These are phyloP conservation scores for Colletotrichum sp. DNA, from an alignment of 2,329 filamentous ascomycete genomes.

Conservation along the genomic window DNA sequence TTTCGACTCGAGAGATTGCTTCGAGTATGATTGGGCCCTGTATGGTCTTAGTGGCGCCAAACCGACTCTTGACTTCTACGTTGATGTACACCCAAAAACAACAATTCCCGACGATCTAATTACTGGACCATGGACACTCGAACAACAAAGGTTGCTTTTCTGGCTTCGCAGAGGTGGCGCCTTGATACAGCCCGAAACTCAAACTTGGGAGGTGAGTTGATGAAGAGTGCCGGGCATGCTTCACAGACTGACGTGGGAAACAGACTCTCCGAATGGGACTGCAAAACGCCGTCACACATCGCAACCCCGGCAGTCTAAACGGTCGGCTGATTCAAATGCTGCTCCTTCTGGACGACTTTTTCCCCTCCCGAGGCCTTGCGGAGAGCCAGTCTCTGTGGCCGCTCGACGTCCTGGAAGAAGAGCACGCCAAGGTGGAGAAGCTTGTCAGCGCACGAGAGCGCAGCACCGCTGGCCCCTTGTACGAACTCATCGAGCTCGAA, in stretches of 20 bases:
- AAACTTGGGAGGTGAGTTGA: slow-evolving; percentile 43
- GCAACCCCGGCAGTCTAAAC: slow-evolving; percentile 4
- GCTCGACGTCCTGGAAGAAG: slow-evolving; percentile 6
- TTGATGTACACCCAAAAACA: slow-evolving; percentile 43
- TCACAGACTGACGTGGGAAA: background rate
- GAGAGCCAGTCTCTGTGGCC: slow-evolving; percentile 4
- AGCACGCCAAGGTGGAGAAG: slow-evolving; percentile 4
- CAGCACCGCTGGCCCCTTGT: background rate
- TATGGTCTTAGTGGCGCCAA: slow-evolving; percentile 7
- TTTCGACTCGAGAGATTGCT: slow-evolving; percentile 39
- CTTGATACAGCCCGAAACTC: slow-evolving; percentile 29
- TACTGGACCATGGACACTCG: slow-evolving; percentile 46
- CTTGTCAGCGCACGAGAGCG: background rate
- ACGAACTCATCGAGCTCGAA: slow-evolving; percentile 6
- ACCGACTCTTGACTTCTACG: slow-evolving; percentile 15
- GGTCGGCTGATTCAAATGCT: slow-evolving; percentile 13
- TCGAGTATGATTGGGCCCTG: slow-evolving; percentile 39
- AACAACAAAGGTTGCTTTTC: slow-evolving; percentile 45
- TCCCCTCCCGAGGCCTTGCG: background rate
- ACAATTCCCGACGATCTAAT: slow-evolving; percentile 46
- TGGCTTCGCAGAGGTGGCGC: slow-evolving; percentile 50
- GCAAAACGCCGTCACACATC: slow-evolving; percentile 13
- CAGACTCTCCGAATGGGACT: slow-evolving; percentile 9
- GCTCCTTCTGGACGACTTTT: slow-evolving; percentile 8
- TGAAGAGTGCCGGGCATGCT: background rate